Conservation (phyloP, 75 land plant species). For the Chamaecyparis obtusa region DNA sequence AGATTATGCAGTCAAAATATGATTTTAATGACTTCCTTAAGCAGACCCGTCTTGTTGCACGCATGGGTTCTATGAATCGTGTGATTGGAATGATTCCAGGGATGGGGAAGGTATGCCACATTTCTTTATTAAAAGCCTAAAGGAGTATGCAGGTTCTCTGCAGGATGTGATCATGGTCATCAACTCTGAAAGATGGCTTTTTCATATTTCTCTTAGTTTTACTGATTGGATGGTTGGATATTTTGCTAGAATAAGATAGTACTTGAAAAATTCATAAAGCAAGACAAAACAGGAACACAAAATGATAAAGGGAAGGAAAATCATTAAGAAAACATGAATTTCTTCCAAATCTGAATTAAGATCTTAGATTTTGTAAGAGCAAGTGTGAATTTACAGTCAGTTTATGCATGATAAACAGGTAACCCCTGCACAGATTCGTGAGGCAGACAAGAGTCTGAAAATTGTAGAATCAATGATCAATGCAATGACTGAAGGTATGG, state of each 20-base stretch:
- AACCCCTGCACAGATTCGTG: slow-evolving; percentile 92
- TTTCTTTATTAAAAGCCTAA: neutral
- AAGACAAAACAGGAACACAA: neutral
- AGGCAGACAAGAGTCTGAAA: slow-evolving; percentile 92
- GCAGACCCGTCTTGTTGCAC: slow-evolving; percentile 85
- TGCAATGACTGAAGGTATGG: slow-evolving; percentile 90
- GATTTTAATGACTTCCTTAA: slow-evolving; percentile 98
- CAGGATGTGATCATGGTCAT: neutral
- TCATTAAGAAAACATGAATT: neutral
- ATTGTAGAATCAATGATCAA: slow-evolving; percentile 93
- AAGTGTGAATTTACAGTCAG: neutral
- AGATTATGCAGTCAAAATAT: slow-evolving; percentile 96
- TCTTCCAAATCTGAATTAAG: neutral
- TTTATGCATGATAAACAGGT: slow-evolving; percentile 45
- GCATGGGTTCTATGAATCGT: slow-evolving; percentile 96
- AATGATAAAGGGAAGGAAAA: neutral
- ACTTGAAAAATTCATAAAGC: neutral
- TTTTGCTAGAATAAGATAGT: neutral
- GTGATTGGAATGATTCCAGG: slow-evolving; percentile 95
- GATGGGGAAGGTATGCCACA: slow-evolving; percentile 81
- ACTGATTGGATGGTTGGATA: neutral
- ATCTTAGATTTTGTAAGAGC: neutral
- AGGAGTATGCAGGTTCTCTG: neutral
- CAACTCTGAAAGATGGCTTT: neutral
- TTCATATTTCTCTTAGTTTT: neutral